phyloP scores from a whole-genome alignment of 805 yeast genomes.

The Myxozyma monticola region DNA sequence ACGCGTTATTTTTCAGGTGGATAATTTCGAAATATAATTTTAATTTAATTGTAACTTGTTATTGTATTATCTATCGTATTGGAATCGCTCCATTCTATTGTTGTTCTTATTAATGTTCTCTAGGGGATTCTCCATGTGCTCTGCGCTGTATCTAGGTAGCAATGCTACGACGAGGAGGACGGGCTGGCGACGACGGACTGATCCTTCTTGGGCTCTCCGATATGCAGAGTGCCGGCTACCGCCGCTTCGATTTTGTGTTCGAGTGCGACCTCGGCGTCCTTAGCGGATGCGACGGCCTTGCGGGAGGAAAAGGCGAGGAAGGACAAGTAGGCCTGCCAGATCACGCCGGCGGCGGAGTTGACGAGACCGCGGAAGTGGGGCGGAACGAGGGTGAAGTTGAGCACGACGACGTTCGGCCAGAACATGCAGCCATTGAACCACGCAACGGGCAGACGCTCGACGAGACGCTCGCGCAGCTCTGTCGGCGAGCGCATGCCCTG shows the following conservation, averaged over 20 bases:
- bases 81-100: no score
- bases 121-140: no score
- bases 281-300: conserved; percentile 11
- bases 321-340: conserved; percentile 29
- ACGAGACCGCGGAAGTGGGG: conserved; percentile 31
- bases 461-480: conserved; percentile 8
- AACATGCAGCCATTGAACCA: conserved; percentile 31
- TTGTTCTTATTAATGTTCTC: no score
- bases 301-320: conserved; percentile 24
- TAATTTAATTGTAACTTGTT: no score
- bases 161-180: background rate
- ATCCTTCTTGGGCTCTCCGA: conserved; percentile 6
- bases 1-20: no score
- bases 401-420: conserved; percentile 28
- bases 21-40: no score
- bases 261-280: conserved; percentile 14
- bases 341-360: conserved; percentile 20
- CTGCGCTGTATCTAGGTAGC: background rate
- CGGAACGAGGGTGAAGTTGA: conserved; percentile 28
- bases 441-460: conserved; percentile 26
- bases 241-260: conserved; percentile 16
- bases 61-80: no score
- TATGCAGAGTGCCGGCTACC: conserved; percentile 11
- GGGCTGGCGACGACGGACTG: background rate
- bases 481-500: conserved; percentile 19